Evolutionary conservation across 2,329 filamentous ascomycete genomes (phyloP), one percentile per base, ranked within the genome.

Genomic region (Talaromyces sp.): DNA sequence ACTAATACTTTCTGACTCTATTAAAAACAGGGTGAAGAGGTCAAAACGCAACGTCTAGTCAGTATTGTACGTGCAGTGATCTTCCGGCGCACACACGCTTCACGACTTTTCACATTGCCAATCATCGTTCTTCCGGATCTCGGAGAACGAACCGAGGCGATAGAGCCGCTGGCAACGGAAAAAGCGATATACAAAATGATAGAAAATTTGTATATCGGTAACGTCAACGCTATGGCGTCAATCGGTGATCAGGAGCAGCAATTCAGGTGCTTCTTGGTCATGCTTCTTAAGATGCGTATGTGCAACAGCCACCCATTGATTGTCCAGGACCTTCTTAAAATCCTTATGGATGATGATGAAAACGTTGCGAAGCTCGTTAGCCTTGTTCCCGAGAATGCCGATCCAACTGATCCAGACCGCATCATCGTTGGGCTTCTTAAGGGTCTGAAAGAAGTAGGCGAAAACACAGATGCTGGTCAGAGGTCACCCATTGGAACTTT

Each of bases 91-190:
- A 86, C 84, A 0, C 83, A 86, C 69, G 70, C 72, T 1, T 82
- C 84, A 59, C 78, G 70, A 0, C 74, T 87, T 17, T 83, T 87
- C 63, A 76, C 79, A 1, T 72, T 77, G 0, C 81, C 83, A 0
- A 80, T 88, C 1, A 68, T 87, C 17, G 81, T 78, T 9, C 74
- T 88, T 0, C 85, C 85, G 0, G 70, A 72, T 15, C 79, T 85
- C 0, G 72, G 72, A 8, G 75, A 82, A 57, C 68, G 67, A 1
- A 78, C 78, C 0, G 65, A 78, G 4, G 70, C 68, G 63, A 72
- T 84, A 0, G 66, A 81, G 0, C 85, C 56, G 1, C 28, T 58
- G 11, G 36, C 30, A 11, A 59, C 55, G 19, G 60, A 62, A 52
- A 36, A 51, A 9, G 25, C 30, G 25, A 7, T 62, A 6, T 59